Percentiles rank a stretch among this genome's conserved stretches.
These are phyloP conservation scores for Chrysoporthe austroafricana DNA, from an alignment of 2,329 filamentous ascomycete species.

Conservation along the genomic window DNA sequence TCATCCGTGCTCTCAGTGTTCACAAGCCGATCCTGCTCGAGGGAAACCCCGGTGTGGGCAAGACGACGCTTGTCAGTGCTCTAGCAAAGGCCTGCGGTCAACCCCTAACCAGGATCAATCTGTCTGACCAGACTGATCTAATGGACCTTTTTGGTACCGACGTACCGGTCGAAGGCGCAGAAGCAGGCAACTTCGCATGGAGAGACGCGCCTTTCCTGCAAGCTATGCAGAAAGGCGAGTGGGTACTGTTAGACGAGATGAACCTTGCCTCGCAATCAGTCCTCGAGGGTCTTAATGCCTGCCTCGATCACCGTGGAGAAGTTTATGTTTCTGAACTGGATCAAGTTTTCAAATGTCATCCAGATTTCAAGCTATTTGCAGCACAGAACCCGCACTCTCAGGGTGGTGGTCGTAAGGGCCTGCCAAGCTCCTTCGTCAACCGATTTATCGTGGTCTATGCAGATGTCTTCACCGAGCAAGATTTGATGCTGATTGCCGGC, in stretches of 20 bases:
- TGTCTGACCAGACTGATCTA: conserved; percentile 96
- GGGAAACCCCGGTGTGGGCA: conserved; percentile 96
- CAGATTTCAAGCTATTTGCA: conserved; percentile 90
- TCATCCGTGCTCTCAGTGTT: conserved; percentile 86
- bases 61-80: conserved; percentile 89
- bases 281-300: conserved; percentile 93
- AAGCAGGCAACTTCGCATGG: conserved; percentile 91
- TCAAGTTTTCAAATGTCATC: conserved; percentile 88
- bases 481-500: conserved; percentile 80
- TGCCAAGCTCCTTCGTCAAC: conserved; percentile 96
- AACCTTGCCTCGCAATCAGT: conserved; percentile 97
- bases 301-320: conserved; percentile 93
- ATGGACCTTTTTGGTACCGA: conserved; percentile 98
- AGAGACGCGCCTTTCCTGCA: conserved; percentile 92
- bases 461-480: conserved; percentile 81
- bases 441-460: conserved; percentile 98
- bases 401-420: conserved; percentile 90
- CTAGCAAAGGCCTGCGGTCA: conserved; percentile 79
- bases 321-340: conserved; percentile 95
- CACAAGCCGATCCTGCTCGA: conserved; percentile 92
- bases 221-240: conserved; percentile 95
- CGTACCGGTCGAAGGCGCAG: conserved; percentile 90
- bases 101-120: conserved; percentile 88
- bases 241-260: conserved; percentile 98
- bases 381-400: conserved; percentile 98